Conservation (phyloP, 129 eudicot species). For the Flaveria sonorensis region DNA sequence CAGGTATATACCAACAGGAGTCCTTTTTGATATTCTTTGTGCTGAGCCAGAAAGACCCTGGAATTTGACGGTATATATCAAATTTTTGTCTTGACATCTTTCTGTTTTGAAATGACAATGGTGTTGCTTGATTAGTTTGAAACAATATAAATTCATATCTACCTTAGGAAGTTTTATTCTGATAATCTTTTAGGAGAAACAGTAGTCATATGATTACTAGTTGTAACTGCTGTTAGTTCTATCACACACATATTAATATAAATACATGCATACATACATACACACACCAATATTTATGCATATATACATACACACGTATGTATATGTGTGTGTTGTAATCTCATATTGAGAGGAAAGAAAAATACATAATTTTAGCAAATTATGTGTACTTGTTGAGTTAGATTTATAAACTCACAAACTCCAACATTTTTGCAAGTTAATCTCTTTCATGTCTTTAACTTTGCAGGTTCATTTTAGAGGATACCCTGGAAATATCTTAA, state of each 20-base stretch:
- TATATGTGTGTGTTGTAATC: background rate
- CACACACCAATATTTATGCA: background rate
- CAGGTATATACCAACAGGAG: conserved; percentile 98
- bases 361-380: background rate
- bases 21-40: conserved; percentile 96
- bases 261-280: background rate
- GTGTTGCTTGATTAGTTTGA: conserved; percentile 9
- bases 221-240: background rate
- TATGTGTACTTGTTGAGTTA: background rate
- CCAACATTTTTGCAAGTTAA: conserved; percentile 16
- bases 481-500: conserved; percentile 73
- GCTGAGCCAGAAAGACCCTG: conserved; percentile 98
- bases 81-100: conserved; percentile 8
- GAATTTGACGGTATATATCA: conserved; percentile 76
- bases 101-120: conserved; percentile 7
- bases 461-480: conserved; percentile 98
- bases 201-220: background rate
- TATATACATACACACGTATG: background rate
- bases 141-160: background rate
- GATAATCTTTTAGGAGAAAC: background rate
- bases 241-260: background rate
- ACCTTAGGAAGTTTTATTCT: background rate
- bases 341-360: background rate
- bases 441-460: conserved; percentile 5
- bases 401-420: background rate